A percentile compares a stretch with the other conserved stretches of the same genome.
Evolutionary conservation across 2,329 filamentous ascomycete genomes (phyloP).

Genomic region (Colletotrichum sp.): DNA sequence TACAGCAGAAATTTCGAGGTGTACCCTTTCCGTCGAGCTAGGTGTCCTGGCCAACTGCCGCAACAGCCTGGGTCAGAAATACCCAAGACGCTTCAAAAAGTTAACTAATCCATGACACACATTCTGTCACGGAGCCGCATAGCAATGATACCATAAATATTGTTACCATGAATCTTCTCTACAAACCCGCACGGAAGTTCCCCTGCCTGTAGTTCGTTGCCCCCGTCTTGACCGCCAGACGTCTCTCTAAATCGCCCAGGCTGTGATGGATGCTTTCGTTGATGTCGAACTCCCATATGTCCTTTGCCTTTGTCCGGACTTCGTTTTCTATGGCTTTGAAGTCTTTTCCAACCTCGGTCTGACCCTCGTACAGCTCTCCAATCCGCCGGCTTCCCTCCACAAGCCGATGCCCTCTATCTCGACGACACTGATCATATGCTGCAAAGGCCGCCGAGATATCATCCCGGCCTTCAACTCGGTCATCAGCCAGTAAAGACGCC

Average conservation of each 20-base stretch:
- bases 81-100: too few relatives aligned
- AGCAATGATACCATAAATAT: too few relatives aligned
- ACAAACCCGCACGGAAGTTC: not conserved
- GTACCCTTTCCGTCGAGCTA: too few relatives aligned
- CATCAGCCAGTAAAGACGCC: conserved; percentile 50
- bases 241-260: not conserved
- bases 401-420: conserved; percentile 53
- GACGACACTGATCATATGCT: conserved; percentile 53
- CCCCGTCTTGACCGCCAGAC: not conserved
- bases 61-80: too few relatives aligned
- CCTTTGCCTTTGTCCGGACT: not conserved
- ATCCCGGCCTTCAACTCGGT: conserved; percentile 30
- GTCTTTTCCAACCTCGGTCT: conserved; percentile 27
- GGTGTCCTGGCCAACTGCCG: too few relatives aligned
- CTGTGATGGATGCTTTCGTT: not conserved
- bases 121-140: too few relatives aligned
- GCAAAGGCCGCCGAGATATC: conserved; percentile 51
- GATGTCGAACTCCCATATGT: not conserved
- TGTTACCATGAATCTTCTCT: too few relatives aligned
- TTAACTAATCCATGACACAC: too few relatives aligned
- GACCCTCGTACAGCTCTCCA: conserved; percentile 49
- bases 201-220: not conserved
- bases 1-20: too few relatives aligned
- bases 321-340: not conserved
- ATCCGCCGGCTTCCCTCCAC: conserved; percentile 54